These are phyloP conservation scores for Tilletia setariae DNA, from an alignment of 1,284 basidiomycete species.

Conservation along the genomic window DNA sequence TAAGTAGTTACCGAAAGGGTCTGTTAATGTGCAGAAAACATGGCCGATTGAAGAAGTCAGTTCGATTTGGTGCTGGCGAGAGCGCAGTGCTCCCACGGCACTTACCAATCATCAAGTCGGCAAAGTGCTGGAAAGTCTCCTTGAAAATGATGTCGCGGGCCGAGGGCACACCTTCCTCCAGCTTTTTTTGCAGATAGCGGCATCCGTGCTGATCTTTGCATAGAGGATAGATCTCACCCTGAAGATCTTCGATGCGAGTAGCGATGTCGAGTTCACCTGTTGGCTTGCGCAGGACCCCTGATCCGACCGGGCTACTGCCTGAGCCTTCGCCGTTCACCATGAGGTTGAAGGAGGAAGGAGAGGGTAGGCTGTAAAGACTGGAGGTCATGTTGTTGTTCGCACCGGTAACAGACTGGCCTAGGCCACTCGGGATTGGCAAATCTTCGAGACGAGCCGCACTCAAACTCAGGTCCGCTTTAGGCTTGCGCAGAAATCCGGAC, in stretches of 20 bases:
- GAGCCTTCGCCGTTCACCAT: slow-evolving; percentile 28
- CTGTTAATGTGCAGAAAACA: slow-evolving; percentile 56
- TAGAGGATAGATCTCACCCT: slow-evolving; percentile 81
- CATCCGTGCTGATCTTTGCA: slow-evolving; percentile 99
- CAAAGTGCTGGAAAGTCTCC: slow-evolving; percentile 96
- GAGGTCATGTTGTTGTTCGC: slow-evolving; percentile 17
- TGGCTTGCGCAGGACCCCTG: slow-evolving; percentile 21
- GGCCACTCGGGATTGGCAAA: background rate
- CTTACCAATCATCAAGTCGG: slow-evolving; percentile 79
- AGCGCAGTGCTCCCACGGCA: slow-evolving; percentile 58
- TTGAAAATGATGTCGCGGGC: slow-evolving; percentile 95
- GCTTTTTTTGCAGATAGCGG: slow-evolving; percentile 96
- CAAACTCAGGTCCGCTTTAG: slow-evolving; percentile 26
- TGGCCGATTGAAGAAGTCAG: slow-evolving; percentile 2
- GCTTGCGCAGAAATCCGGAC: slow-evolving; percentile 28
- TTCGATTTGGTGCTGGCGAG: background rate
- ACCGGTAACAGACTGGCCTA: background rate
- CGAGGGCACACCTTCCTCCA: slow-evolving; percentile 81
- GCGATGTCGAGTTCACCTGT: slow-evolving; percentile 65
- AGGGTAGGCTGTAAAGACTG: slow-evolving; percentile 17
- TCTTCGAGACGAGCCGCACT: slow-evolving; percentile 27
- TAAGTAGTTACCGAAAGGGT: slow-evolving; percentile 98
- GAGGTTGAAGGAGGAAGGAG: slow-evolving; percentile 31
- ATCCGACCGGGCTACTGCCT: slow-evolving; percentile 30
- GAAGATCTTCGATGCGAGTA: slow-evolving; percentile 88